phyloP scores from a whole-genome alignment of 768 basidiomycete genomes.

The Lentinus brumalis region DNA sequence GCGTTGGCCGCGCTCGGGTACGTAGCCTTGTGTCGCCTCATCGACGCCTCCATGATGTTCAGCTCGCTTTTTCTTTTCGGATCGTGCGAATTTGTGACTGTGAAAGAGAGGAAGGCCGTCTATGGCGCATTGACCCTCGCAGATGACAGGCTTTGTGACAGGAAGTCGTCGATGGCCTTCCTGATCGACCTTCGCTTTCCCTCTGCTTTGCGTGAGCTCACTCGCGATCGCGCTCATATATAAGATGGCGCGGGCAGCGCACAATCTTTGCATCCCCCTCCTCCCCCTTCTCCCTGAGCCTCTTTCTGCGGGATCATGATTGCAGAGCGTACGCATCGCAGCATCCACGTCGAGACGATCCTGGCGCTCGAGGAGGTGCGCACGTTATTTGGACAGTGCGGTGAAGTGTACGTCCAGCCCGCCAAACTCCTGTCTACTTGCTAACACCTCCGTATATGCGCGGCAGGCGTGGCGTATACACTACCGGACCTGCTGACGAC shows the following conservation, averaged over 20 bases:
- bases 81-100: background rate
- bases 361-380: conserved; percentile 25
- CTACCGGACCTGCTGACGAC: background rate
- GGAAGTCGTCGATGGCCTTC: background rate
- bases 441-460: conserved; percentile 3
- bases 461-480: conserved; percentile 15
- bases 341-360: conserved; percentile 31
- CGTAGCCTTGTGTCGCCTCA: background rate
- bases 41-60: background rate
- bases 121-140: background rate
- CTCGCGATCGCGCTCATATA: background rate
- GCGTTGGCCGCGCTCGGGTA: too few species aligned
- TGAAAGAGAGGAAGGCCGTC: background rate
- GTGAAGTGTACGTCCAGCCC: conserved; percentile 23
- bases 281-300: conserved; percentile 23
- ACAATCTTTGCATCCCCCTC: conserved; percentile 14
- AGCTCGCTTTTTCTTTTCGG: background rate
- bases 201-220: background rate
- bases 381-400: conserved; percentile 15
- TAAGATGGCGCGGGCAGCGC: background rate
- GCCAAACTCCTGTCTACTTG: background rate
- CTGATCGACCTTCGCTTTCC: background rate
- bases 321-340: conserved; percentile 34
- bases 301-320: conserved; percentile 18
- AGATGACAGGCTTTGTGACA: background rate